Percentiles rank a stretch among this genome's conserved stretches.
phyloP scores from a whole-genome alignment of 176 grass and related monocot genomes.

The Aegilops bicornis region DNA sequence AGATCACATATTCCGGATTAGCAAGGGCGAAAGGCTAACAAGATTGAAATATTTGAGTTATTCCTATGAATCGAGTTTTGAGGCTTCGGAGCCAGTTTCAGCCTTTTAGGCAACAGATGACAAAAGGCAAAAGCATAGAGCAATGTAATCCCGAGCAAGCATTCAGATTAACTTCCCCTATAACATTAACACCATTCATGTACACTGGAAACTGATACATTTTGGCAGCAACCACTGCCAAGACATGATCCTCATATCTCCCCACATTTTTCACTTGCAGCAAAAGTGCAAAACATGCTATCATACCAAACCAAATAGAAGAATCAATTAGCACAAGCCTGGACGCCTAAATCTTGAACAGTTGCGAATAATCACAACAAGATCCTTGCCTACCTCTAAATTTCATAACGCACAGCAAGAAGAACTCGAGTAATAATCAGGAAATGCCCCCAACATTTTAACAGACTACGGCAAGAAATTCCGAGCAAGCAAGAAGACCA shows the following conservation, averaged over 20 bases:
- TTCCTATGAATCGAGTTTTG: no score
- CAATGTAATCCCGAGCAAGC: no score
- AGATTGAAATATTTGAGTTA: background rate
- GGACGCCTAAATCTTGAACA: background rate
- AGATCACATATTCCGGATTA: background rate
- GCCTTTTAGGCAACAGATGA: no score
- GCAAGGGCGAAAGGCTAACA: background rate
- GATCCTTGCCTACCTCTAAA: background rate
- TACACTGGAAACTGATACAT: no score
- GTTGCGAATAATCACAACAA: background rate
- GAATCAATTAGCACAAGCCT: background rate
- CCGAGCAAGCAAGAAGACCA: no score
- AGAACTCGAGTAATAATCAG: background rate
- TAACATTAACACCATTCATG: no score
- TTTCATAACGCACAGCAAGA: background rate
- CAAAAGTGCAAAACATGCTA: background rate
- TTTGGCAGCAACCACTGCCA: background rate
- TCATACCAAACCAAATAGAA: background rate
- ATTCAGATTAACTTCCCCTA: no score
- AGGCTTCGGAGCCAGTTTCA: no score
- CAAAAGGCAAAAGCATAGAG: no score
- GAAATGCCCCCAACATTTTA: background rate
- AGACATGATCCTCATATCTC: background rate
- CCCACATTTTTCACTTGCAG: background rate
- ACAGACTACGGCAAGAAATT: no score